Base-by-base conservation (phyloP, 140 eudicot genomes). In the Erigeron philadelphicus region DNA sequence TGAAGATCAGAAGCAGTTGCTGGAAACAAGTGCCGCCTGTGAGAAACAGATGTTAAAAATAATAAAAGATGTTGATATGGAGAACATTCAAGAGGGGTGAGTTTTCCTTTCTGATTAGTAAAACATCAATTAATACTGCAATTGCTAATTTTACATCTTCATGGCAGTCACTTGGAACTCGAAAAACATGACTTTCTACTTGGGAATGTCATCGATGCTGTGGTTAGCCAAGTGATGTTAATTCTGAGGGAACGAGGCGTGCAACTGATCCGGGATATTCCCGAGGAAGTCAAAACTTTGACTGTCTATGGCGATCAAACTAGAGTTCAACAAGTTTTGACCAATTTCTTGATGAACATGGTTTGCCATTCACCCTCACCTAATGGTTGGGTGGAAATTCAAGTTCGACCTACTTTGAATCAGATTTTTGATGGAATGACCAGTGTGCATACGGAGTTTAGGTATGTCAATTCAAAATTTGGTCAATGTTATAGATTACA, bases 361-460 rank as follows among this genome's bases (percentile, higher is more conserved):
- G 88, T 84, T 38, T 81, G 78, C 6, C 79, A 84, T 81, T 87
- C 97, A 16, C 86, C 94, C 13, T 75, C 96, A 6, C 96, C 95
- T 50, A 88, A 81, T 13, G 99, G 99, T 15, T 94, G 97, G 97
- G 91, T 94, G 5, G 89, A 85, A 73, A 80, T 89, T 71, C 95
- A 87, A 52, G 89, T 87, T 50, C 82, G 83, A 57, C 89, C 97
- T 16, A 81, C 79, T 75, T 67, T 94, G 69, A 84, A 89, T 79
- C 91, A 81, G 44, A 62, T 68, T 67, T 80, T 84, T 5, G 87
- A 81, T 74, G 94, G 86, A 67, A 67, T 59, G 61, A 79, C 79
- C n/a, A 61, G 54, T 13, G 82, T 84, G 68, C 93, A 82, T 67
- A 79, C 77, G 25, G 96, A 89, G 41, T 85, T 94, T 62, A 85